These are phyloP conservation scores for Protomyces inundatus DNA, from an alignment of 1,139 yeast species.

Conservation along the genomic window DNA sequence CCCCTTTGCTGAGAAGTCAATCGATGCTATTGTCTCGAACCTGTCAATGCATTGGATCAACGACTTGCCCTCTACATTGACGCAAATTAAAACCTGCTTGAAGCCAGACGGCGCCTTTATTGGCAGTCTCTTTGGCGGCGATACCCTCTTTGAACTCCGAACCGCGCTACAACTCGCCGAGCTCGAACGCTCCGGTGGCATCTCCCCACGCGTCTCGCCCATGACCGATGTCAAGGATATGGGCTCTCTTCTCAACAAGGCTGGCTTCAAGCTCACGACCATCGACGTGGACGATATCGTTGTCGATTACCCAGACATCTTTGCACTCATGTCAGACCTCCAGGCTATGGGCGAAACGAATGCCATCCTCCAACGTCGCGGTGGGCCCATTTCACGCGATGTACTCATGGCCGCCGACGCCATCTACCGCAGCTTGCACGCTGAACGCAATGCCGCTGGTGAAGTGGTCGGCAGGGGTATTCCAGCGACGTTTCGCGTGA, in stretches of 20 bases:
- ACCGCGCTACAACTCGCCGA: conserved; percentile 79
- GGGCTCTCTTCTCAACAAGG: conserved; percentile 64
- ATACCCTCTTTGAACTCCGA: conserved; percentile 71
- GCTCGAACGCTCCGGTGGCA: conserved; percentile 70
- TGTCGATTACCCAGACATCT: conserved; percentile 73
- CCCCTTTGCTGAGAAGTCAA: conserved; percentile 42
- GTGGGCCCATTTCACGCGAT: conserved; percentile 54
- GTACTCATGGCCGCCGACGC: conserved; percentile 69
- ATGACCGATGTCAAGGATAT: conserved; percentile 73
- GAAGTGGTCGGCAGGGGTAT: conserved; percentile 32
- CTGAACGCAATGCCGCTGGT: conserved; percentile 47
- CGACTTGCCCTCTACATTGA: conserved; percentile 62
- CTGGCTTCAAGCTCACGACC: conserved; percentile 74
- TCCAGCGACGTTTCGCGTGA: conserved; percentile 62
- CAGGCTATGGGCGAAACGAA: conserved; percentile 84
- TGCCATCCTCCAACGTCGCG: conserved; percentile 51
- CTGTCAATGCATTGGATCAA: conserved; percentile 80
- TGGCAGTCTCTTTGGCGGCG: conserved; percentile 83
- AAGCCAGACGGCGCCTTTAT: conserved; percentile 79
- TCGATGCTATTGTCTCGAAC: conserved; percentile 70
- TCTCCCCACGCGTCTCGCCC: conserved; percentile 76
- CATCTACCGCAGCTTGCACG: conserved; percentile 67
- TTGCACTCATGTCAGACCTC: conserved; percentile 62
- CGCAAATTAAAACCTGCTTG: conserved; percentile 55
- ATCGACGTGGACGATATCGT: conserved; percentile 80